A percentile compares a stretch with the other conserved stretches of the same genome.
phyloP scores from a whole-genome alignment of 148 eudicot genomes.

The Rhododendron griersonianum region DNA sequence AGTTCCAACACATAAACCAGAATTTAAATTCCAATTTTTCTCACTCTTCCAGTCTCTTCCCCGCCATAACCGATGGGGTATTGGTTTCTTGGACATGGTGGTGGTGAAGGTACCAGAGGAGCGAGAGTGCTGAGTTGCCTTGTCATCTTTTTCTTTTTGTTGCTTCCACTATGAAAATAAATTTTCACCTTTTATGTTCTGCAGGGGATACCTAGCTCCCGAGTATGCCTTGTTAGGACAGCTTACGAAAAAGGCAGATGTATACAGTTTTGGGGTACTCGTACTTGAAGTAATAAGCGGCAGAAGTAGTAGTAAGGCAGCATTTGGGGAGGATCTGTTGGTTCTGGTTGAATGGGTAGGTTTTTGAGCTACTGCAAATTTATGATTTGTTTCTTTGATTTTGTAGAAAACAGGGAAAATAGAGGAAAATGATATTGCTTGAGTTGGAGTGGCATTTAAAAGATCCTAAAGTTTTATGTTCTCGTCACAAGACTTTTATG shows the following conservation, averaged over 20 bases:
- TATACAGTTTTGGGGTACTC: conserved; percentile 61
- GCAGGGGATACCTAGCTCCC: conserved; percentile 68
- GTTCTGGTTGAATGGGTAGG: conserved; percentile 53
- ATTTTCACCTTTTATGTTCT: conserved; percentile 6
- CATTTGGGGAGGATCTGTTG: conserved; percentile 39
- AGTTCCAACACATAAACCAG: not conserved
- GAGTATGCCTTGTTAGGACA: conserved; percentile 45
- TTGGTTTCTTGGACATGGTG: not conserved
- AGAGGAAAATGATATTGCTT: too few relatives aligned
- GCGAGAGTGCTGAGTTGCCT: not conserved
- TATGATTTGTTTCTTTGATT: not conserved
- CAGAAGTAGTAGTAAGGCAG: conserved; percentile 39
- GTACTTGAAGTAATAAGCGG: conserved; percentile 65
- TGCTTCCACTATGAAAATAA: not conserved
- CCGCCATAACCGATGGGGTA: not conserved
- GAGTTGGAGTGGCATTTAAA: not conserved
- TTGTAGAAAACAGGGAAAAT: not conserved
- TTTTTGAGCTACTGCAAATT: not conserved
- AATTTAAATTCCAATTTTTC: not conserved
- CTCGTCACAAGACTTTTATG: not conserved
- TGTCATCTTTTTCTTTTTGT: not conserved
- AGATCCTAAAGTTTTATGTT: not conserved
- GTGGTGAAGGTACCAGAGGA: not conserved
- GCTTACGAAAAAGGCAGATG: conserved; percentile 55
- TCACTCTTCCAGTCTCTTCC: not conserved